phyloP scores from a whole-genome alignment of 176 grass and related monocot species.

The Secale cereale region DNA sequence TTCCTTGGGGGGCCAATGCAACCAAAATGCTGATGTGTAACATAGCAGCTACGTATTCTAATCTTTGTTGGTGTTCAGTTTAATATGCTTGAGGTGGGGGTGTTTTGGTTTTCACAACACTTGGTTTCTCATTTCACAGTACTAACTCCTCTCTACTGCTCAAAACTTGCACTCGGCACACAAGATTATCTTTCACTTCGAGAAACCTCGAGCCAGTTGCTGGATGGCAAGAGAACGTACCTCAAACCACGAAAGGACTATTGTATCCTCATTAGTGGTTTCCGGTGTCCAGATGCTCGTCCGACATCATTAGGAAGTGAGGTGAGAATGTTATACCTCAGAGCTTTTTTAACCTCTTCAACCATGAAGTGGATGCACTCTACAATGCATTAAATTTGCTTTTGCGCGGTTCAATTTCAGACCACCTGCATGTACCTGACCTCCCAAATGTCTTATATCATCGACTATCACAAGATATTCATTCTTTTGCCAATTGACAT shows the following conservation, averaged over 20 bases:
- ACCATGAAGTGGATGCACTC: background rate
- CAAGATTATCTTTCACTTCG: background rate
- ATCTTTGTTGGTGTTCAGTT: too few species aligned
- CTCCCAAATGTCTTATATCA: background rate
- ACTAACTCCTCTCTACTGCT: too few species aligned
- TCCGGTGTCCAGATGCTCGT: background rate
- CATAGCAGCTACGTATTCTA: too few species aligned
- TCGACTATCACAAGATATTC: background rate
- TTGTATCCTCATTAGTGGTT: background rate
- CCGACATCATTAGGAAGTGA: background rate
- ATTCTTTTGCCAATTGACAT: background rate
- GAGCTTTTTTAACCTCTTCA: background rate
- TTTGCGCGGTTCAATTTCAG: background rate
- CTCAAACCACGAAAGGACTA: background rate
- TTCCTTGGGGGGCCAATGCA: too few species aligned
- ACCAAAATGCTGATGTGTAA: too few species aligned
- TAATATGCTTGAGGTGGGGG: too few species aligned
- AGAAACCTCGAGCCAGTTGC: background rate
- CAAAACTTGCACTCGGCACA: background rate
- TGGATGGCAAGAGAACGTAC: background rate
- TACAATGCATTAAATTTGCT: background rate
- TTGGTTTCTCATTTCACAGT: too few species aligned
- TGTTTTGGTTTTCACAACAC: too few species aligned
- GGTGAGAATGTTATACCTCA: conserved; percentile 1
- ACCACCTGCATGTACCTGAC: background rate